A percentile compares a stretch with the other conserved stretches of the same genome.
Evolutionary conservation across 176 grass and related monocot genomes (phyloP).

Genomic region (Raddia guianensis): DNA sequence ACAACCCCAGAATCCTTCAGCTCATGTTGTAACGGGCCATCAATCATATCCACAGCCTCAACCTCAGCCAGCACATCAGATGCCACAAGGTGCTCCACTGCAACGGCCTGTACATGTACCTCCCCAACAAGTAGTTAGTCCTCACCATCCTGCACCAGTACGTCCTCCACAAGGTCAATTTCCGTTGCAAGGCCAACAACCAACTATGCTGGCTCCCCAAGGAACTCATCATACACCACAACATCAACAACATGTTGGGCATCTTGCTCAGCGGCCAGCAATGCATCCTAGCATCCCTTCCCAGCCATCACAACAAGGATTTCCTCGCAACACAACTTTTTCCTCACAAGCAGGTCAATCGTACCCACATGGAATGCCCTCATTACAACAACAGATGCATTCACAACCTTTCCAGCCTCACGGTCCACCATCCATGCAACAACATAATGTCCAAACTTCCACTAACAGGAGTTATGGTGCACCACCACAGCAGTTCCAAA

Average conservation of each 20-base stretch:
- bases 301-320: conserved; percentile 55
- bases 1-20: conserved; percentile 57
- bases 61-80: conserved; percentile 48
- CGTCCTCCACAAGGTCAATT: conserved; percentile 52
- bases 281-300: conserved; percentile 50
- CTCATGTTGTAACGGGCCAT: conserved; percentile 46
- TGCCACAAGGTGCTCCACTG: conserved; percentile 44
- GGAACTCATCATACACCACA: conserved; percentile 48
- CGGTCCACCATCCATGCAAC: conserved; percentile 48
- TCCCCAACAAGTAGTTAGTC: conserved; percentile 51
- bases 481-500: conserved; percentile 56
- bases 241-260: conserved; percentile 57
- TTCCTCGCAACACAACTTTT: conserved; percentile 39
- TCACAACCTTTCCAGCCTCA: conserved; percentile 45
- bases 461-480: conserved; percentile 43
- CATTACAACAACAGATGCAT: conserved; percentile 54
- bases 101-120: conserved; percentile 44
- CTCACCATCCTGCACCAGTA: conserved; percentile 49
- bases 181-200: conserved; percentile 51
- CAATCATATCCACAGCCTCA: conserved; percentile 60
- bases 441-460: conserved; percentile 45
- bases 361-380: conserved; percentile 57
- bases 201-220: conserved; percentile 51
- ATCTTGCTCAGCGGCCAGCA: conserved; percentile 45
- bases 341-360: conserved; percentile 51